phyloP scores from a whole-genome alignment of 1,284 basidiomycete genomes.

The Hymenochaete sp. region DNA sequence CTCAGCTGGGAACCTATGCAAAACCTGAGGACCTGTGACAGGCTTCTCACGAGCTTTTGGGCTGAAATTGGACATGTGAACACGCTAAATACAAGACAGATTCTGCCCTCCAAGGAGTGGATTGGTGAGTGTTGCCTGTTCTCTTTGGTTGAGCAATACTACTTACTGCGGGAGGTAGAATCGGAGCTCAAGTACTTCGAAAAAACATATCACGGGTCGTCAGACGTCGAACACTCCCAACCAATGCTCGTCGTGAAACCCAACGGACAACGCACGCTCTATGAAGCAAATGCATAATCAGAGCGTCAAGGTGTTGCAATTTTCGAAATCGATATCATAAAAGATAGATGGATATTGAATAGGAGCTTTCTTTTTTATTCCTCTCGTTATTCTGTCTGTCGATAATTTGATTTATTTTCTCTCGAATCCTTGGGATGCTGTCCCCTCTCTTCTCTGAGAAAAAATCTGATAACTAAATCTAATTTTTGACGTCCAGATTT shows the following conservation, averaged over 20 bases:
- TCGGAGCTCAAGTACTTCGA: slow-evolving; percentile 10
- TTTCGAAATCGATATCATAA: no score
- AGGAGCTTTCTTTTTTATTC: no score
- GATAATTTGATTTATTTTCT: no score
- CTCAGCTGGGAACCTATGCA: slow-evolving; percentile 10
- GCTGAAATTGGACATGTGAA: neutral
- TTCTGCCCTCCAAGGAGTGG: slow-evolving; percentile 11
- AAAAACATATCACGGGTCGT: neutral
- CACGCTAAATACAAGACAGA: neutral
- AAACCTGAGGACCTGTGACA: neutral
- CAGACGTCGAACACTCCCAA: neutral
- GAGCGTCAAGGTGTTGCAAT: no score
- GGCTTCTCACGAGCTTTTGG: slow-evolving; percentile 11
- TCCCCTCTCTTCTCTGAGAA: no score
- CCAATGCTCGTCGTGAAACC: neutral
- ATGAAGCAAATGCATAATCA: no score
- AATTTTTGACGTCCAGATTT: no score
- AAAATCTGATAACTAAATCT: no score
- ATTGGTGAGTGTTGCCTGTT: slow-evolving; percentile 14
- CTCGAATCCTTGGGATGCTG: no score
- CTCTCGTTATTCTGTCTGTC: no score
- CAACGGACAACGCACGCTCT: no score
- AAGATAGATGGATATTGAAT: no score
- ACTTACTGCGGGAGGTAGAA: neutral
- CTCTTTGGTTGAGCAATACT: neutral